phyloP scores from a whole-genome alignment of 495 filamentous ascomycete genomes.

The Tetracladium setigerum region DNA sequence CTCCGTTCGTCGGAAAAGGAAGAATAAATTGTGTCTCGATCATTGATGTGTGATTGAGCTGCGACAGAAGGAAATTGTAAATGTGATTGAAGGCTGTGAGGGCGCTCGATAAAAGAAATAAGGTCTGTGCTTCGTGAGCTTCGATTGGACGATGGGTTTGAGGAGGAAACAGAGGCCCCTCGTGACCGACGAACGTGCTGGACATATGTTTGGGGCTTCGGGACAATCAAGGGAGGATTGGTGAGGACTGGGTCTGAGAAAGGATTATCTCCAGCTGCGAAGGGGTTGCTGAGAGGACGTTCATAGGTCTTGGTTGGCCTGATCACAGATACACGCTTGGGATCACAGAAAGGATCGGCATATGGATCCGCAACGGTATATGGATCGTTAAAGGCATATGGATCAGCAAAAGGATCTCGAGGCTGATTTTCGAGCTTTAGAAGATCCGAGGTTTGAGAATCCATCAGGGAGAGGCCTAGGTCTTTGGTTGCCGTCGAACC shows the following conservation, averaged over 20 bases:
- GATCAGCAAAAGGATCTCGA: constrained; percentile 36
- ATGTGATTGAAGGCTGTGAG: neutral
- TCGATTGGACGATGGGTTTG: constrained; percentile 14
- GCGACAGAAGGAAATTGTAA: constrained; percentile 19
- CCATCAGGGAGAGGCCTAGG: constrained; percentile 9
- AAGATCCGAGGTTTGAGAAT: constrained; percentile 7
- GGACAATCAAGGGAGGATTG: constrained; percentile 10
- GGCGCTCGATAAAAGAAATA: constrained; percentile 20
- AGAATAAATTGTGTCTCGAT: constrained; percentile 19
- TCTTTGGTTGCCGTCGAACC: constrained; percentile 22
- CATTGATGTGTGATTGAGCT: constrained; percentile 15
- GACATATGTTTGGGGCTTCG: constrained; percentile 31
- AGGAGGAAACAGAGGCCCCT: constrained; percentile 31
- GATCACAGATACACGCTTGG: neutral
- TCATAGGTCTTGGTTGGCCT: neutral
- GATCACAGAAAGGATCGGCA: constrained; percentile 23
- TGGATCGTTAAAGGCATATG: constrained; percentile 27
- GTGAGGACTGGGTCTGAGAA: constrained; percentile 1
- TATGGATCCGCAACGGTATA: constrained; percentile 20
- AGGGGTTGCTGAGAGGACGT: constrained; percentile 25
- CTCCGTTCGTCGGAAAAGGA: constrained; percentile 20
- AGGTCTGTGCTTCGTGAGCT: constrained; percentile 12
- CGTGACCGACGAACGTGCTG: constrained; percentile 36
- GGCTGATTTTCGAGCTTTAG: constrained; percentile 27
- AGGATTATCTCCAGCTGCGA: constrained; percentile 27